Conservation (phyloP, 768 basidiomycete genomes). For the Psilocybe cyanescens region DNA sequence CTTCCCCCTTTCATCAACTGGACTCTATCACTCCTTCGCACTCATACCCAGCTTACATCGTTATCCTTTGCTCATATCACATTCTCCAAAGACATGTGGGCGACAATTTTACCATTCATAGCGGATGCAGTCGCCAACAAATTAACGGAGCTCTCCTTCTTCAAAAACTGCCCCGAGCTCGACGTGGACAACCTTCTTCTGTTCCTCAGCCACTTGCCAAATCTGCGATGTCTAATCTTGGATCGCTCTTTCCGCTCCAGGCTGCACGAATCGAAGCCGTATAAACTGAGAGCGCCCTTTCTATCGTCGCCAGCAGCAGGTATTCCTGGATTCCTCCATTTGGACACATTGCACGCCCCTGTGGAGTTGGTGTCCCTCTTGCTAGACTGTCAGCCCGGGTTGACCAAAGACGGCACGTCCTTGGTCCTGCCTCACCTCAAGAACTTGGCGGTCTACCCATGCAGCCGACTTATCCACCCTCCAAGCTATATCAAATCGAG, state of each 20-base stretch:
- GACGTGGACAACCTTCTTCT: constrained; percentile 17
- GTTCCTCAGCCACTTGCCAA: constrained; percentile 17
- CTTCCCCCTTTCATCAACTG: constrained; percentile 25
- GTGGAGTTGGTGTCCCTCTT: constrained; percentile 19
- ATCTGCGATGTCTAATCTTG: constrained; percentile 17
- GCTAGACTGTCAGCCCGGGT: constrained; percentile 5
- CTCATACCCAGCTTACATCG: constrained; percentile 16
- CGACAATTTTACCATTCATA: constrained; percentile 19
- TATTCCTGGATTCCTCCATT: constrained; percentile 11
- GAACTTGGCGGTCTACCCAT: constrained; percentile 21
- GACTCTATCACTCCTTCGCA: constrained; percentile 21
- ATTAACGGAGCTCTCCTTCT: constrained; percentile 20
- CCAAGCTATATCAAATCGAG: constrained; percentile 20
- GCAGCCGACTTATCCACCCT: constrained; percentile 18
- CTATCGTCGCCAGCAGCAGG: not conserved
- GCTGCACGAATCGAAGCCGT: constrained; percentile 4
- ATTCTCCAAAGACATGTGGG: constrained; percentile 19
- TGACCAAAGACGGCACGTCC: not conserved
- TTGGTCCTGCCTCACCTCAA: constrained; percentile 7
- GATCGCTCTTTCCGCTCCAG: constrained; percentile 21
- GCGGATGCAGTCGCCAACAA: constrained; percentile 16
- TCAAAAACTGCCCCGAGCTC: constrained; percentile 20
- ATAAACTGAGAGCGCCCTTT: not conserved
- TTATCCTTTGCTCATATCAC: constrained; percentile 25
- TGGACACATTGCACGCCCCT: constrained; percentile 16